Conservation (phyloP, 2,329 filamentous ascomycete species). For the Venturia oleaginea region DNA sequence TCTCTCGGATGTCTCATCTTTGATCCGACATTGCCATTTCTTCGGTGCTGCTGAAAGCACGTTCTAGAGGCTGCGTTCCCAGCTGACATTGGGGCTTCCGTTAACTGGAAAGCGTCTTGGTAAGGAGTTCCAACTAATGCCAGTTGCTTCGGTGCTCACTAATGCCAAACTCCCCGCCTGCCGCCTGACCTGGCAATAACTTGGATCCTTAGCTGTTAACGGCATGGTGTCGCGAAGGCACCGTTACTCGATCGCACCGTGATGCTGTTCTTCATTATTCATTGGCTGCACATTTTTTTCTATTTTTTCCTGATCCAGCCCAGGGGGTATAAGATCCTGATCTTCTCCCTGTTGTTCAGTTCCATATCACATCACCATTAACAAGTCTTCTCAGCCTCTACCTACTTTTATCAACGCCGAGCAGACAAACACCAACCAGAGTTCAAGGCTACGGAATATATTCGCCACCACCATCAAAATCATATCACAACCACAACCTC, state of each 20-base stretch:
- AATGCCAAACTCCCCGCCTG: slow-evolving; percentile 8
- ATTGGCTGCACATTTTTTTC: slow-evolving; percentile 7
- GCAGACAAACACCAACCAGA: neutral
- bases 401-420: neutral
- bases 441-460: neutral
- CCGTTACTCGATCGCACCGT: slow-evolving; percentile 14
- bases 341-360: neutral
- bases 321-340: slow-evolving; percentile 7
- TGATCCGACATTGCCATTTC: neutral
- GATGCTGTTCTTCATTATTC: slow-evolving; percentile 10
- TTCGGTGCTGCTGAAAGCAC: neutral
- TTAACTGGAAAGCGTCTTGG: slow-evolving; percentile 14
- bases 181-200: neutral
- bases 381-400: neutral
- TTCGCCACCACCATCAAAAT: slow-evolving; percentile 1
- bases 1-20: neutral
- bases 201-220: slow-evolving; percentile 29
- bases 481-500: neutral
- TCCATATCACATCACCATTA: neutral
- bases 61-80: neutral
- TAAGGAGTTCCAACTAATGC: neutral
- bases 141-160: slow-evolving; percentile 2
- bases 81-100: slow-evolving; percentile 11
- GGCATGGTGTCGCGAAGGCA: slow-evolving; percentile 26
- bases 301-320: neutral